phyloP scores from a whole-genome alignment of 306 rosid species.

The Medicago ruthenica region DNA sequence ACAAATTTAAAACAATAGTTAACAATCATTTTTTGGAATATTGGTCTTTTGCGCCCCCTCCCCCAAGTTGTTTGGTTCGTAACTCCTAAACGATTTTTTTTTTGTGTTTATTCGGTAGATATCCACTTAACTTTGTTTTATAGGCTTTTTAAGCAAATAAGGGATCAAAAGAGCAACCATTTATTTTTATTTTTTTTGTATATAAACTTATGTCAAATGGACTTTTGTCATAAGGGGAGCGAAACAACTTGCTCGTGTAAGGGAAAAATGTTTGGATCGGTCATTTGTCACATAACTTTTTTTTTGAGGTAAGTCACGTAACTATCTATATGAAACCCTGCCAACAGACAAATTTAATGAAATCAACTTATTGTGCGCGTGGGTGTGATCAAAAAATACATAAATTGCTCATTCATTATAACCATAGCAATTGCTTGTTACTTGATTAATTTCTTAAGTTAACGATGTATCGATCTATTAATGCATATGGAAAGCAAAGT shows the following conservation, averaged over 20 bases:
- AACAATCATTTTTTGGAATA: background rate
- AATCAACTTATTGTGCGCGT: conserved; percentile 36
- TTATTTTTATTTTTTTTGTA: no score
- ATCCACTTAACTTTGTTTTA: no score
- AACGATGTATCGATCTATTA: conserved; percentile 7
- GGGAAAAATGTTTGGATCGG: background rate
- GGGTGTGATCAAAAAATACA: conserved; percentile 34
- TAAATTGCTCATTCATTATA: conserved; percentile 28
- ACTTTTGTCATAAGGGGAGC: background rate
- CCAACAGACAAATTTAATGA: conserved; percentile 40
- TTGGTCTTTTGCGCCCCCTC: no score
- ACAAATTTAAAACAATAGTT: background rate
- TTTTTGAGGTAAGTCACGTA: background rate
- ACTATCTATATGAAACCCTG: conserved; percentile 14
- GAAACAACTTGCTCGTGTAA: background rate
- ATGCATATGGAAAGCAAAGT: conserved; percentile 29
- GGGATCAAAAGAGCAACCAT: no score
- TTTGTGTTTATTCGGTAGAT: no score
- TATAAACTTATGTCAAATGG: background rate
- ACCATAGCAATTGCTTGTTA: conserved; percentile 3
- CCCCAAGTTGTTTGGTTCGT: background rate
- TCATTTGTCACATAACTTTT: background rate
- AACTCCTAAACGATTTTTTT: no score
- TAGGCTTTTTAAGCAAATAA: no score
- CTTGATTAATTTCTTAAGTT: conserved; percentile 31